Base-by-base conservation (phyloP, 306 rosid species). In the barrel medic (Medicago truncatula) region DNA sequence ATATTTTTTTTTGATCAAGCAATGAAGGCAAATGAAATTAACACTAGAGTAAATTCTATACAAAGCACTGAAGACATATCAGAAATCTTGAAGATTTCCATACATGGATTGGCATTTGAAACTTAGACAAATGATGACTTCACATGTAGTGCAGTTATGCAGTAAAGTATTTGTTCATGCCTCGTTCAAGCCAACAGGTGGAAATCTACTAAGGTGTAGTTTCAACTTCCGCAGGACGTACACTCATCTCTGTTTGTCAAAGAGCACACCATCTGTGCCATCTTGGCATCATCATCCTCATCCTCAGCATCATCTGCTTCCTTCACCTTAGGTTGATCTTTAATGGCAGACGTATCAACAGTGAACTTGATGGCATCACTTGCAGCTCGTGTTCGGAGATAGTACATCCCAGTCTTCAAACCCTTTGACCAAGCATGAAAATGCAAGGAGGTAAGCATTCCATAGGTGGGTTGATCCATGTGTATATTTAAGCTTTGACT, bases 401-500 rank as follows among this genome's bases (percentile, higher is more conserved):
- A 91, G 77, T 91, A 93, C 98, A 93, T 91, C 50, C 98, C 97
- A 6, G 97, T 91, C 76, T 93, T 93, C 76, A 93, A 72, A 65
- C 98, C 98, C 98, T 85, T 91, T 8, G 92, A 80, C 97, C 98
- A 93, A 2, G 97, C 93, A 91, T 91, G 80, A 80, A 93, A 93
- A 83, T 93, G 97, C 82, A 89, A 83, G 54, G 98, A 93, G 62
- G 96, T 93, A 39, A 93, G 88, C 78, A 89, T 93, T 75, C 96
- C 98, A 67, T 85, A 91, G 73, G 88, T 91, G 47, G 98, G 93
- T 78, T 93, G 93, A 73, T 91, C 97, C 90, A 93, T 93, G 79
- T 93, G 98, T 57, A 93, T 93, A 43, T 93, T 93, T 49, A 93
- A 86, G 78, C 97, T 93, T 83, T 93, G 98, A 82, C 97, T 93